These are phyloP conservation scores for Hebeloma cylindrosporum DNA, from an alignment of 768 basidiomycete species.

Conservation along the genomic window DNA sequence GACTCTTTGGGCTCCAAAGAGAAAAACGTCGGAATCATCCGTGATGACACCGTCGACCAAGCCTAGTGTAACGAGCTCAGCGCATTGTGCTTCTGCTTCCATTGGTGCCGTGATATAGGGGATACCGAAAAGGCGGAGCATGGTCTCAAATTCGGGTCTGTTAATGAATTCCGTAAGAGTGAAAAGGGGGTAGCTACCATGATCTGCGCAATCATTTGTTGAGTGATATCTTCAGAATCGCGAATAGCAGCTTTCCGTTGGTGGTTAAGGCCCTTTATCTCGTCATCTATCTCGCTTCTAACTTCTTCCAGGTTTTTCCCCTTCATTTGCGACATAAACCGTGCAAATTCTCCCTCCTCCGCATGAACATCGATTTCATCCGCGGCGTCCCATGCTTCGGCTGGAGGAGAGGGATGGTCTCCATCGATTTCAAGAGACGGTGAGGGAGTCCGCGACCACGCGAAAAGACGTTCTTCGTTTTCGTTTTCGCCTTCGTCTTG, in stretches of 20 bases:
- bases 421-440: slow-evolving; percentile 10
- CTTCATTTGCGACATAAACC: slow-evolving; percentile 88
- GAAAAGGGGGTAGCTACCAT: slow-evolving; percentile 44
- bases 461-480: slow-evolving; percentile 21
- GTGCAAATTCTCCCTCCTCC: slow-evolving; percentile 89
- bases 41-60: slow-evolving; percentile 98
- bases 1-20: slow-evolving; percentile 93
- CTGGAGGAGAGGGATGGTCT: slow-evolving; percentile 25
- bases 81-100: slow-evolving; percentile 99
- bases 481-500: not conserved
- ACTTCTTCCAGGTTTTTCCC: slow-evolving; percentile 81
- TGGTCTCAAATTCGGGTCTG: slow-evolving; percentile 49
- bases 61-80: slow-evolving; percentile 79
- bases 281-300: slow-evolving; percentile 86
- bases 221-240: slow-evolving; percentile 93
- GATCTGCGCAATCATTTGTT: slow-evolving; percentile 90
- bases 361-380: slow-evolving; percentile 79
- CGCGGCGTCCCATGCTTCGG: slow-evolving; percentile 67
- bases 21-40: slow-evolving; percentile 98
- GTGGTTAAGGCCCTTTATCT: slow-evolving; percentile 77
- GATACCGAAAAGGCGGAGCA: slow-evolving; percentile 93
- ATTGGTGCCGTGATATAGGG: slow-evolving; percentile 98
- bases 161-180: not conserved
- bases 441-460: slow-evolving; percentile 30
- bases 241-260: slow-evolving; percentile 88